Evolutionary conservation across 768 basidiomycete species (phyloP).

Genomic region (Xerocomellus chrysenteron): DNA sequence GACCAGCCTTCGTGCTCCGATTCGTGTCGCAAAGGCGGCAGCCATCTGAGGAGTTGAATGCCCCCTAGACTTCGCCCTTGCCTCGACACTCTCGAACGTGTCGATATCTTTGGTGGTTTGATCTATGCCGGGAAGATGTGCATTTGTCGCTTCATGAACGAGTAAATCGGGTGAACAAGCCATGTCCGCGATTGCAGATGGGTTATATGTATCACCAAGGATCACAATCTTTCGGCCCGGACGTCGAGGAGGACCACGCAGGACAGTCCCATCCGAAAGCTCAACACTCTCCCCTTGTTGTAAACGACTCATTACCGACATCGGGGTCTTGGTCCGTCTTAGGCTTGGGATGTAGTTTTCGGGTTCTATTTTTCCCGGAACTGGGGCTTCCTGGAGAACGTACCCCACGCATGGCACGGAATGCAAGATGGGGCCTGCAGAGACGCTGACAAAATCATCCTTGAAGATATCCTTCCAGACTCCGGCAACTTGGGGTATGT

Average conservation of each 20-base stretch:
- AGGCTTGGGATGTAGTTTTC: constrained; percentile 64
- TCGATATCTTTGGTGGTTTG: constrained; percentile 57
- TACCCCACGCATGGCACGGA: constrained; percentile 82
- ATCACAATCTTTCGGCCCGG: constrained; percentile 77
- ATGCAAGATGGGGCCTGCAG: constrained; percentile 76
- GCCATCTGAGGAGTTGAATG: constrained; percentile 95
- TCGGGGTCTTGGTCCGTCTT: constrained; percentile 66
- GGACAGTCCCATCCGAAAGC: constrained; percentile 69
- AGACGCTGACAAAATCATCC: constrained; percentile 56
- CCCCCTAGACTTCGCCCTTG: constrained; percentile 68
- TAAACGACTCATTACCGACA: constrained; percentile 63
- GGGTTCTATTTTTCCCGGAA: constrained; percentile 78
- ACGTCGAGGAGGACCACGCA: constrained; percentile 64
- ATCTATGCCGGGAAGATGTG: constrained; percentile 69
- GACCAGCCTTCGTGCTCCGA: constrained; percentile 60
- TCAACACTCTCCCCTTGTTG: constrained; percentile 62
- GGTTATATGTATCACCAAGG: constrained; percentile 84
- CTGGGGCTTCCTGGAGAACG: constrained; percentile 64
- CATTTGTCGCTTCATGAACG: constrained; percentile 90
- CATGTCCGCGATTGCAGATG: constrained; percentile 59
- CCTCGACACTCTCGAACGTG: constrained; percentile 59
- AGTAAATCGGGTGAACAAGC: constrained; percentile 69
- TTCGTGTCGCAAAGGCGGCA: constrained; percentile 68
- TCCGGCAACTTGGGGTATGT: constrained; percentile 59
- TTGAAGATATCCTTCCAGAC: constrained; percentile 67